phyloP scores from a whole-genome alignment of 257 asterid genomes.

The Solanum infundibuliforme region DNA sequence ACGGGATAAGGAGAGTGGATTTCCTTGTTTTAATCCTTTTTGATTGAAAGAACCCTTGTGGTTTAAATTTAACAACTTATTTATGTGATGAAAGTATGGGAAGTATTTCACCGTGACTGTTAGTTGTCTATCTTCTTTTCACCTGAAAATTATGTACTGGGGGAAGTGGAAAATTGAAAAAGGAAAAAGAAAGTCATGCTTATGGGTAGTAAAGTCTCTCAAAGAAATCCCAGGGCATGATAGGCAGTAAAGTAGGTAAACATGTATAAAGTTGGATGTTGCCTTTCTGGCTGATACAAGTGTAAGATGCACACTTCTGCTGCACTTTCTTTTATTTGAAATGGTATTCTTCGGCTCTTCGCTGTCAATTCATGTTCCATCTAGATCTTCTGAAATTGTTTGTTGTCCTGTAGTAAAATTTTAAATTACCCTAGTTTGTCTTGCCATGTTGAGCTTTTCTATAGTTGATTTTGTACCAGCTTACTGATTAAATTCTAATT shows the following conservation, averaged over 20 bases:
- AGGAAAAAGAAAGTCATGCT: neutral
- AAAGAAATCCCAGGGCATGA: neutral
- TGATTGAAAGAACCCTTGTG: neutral
- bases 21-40: neutral
- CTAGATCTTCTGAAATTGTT: neutral
- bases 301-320: neutral
- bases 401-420: neutral
- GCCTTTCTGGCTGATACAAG: neutral
- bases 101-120: neutral
- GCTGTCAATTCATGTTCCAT: neutral
- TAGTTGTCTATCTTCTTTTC: neutral
- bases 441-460: neutral
- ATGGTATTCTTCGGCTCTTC: neutral
- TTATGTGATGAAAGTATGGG: neutral
- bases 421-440: neutral
- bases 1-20: neutral
- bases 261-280: neutral
- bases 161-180: neutral
- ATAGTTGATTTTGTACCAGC: neutral
- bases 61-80: neutral
- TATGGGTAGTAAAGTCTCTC: neutral
- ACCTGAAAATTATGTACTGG: neutral
- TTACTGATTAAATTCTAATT: conserved; percentile 12
- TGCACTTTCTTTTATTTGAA: neutral
- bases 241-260: neutral